These are phyloP conservation scores for Cercospora citrullina DNA, from an alignment of 2,329 filamentous ascomycete species.

Conservation along the genomic window DNA sequence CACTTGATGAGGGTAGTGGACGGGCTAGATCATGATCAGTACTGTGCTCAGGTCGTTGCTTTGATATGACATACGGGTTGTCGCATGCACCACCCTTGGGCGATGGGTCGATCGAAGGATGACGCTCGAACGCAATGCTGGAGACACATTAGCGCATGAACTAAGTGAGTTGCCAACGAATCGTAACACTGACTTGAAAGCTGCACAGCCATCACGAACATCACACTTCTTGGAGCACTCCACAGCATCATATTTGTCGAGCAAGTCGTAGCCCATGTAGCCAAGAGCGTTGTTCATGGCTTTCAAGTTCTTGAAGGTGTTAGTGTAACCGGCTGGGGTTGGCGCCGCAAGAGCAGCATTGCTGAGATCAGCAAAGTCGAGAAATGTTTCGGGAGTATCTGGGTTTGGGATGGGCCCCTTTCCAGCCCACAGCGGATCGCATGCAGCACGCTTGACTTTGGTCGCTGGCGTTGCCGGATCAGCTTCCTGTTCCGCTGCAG, in stretches of 20 bases:
- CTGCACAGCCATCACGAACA: slow-evolving; percentile 18
- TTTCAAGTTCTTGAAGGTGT: slow-evolving; percentile 18
- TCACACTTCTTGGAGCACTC: slow-evolving; percentile 32
- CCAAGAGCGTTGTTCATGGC: slow-evolving; percentile 20
- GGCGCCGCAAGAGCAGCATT: slow-evolving; percentile 18
- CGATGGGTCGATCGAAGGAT: slow-evolving; percentile 36
- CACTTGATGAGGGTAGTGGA: slow-evolving; percentile 35
- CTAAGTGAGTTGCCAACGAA: neutral
- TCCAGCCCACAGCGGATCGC: slow-evolving; percentile 10
- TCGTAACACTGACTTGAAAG: slow-evolving; percentile 11
- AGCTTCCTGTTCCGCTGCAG: slow-evolving; percentile 17
- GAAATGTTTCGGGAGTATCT: slow-evolving; percentile 16
- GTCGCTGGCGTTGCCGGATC: neutral
- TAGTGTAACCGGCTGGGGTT: slow-evolving; percentile 16
- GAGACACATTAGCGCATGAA: neutral
- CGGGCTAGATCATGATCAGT: neutral
- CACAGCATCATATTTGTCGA: slow-evolving; percentile 32
- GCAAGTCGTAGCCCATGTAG: slow-evolving; percentile 20
- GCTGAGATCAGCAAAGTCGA: slow-evolving; percentile 22
- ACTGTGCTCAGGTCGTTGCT: no score
- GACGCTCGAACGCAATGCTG: slow-evolving; percentile 15
- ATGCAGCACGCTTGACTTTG: slow-evolving; percentile 18
- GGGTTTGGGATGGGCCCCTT: slow-evolving; percentile 11
- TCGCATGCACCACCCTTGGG: slow-evolving; percentile 26
- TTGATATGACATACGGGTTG: neutral